phyloP scores from a whole-genome alignment of 2,329 filamentous ascomycete species.

The Tolypocladium pustulatum region DNA sequence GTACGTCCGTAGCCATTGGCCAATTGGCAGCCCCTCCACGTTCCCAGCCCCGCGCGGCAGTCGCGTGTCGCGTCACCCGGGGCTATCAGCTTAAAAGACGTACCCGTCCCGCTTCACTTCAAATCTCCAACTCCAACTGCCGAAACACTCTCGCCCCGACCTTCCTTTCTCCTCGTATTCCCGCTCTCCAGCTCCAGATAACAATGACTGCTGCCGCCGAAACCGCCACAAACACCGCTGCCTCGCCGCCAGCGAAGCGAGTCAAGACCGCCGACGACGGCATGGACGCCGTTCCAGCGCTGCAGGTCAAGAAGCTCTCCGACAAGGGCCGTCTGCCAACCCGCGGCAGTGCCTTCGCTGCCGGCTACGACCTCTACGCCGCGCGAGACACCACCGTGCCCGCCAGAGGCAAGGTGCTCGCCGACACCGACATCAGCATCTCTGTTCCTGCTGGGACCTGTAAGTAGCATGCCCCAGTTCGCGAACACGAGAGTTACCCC shows the following conservation, averaged over 20 bases:
- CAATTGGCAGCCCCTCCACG: background rate
- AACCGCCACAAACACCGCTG: slow-evolving; percentile 36
- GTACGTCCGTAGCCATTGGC: background rate
- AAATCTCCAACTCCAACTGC: background rate
- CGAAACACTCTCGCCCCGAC: background rate
- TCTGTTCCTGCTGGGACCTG: slow-evolving; percentile 84
- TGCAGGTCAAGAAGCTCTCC: slow-evolving; percentile 83
- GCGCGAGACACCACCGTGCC: slow-evolving; percentile 67
- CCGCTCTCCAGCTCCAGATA: background rate
- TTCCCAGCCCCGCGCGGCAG: background rate
- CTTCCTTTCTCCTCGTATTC: background rate
- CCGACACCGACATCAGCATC: slow-evolving; percentile 86
- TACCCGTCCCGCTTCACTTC: background rate
- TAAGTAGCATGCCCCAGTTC: slow-evolving; percentile 33
- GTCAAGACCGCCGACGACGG: slow-evolving; percentile 48
- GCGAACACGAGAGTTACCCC: too few relatives aligned
- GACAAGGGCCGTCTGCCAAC: slow-evolving; percentile 73
- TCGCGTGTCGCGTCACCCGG: background rate
- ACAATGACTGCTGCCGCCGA: slow-evolving; percentile 20
- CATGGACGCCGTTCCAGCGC: slow-evolving; percentile 40
- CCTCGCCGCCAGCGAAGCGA: slow-evolving; percentile 71
- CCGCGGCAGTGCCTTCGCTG: slow-evolving; percentile 78
- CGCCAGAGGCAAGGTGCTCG: slow-evolving; percentile 70
- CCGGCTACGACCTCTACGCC: slow-evolving; percentile 89
- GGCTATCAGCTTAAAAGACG: background rate